Percentiles rank a stretch among this genome's conserved stretches.
Evolutionary conservation across 2,329 filamentous ascomycete genomes (phyloP).

Genomic region (Ophiostoma ulmi): DNA sequence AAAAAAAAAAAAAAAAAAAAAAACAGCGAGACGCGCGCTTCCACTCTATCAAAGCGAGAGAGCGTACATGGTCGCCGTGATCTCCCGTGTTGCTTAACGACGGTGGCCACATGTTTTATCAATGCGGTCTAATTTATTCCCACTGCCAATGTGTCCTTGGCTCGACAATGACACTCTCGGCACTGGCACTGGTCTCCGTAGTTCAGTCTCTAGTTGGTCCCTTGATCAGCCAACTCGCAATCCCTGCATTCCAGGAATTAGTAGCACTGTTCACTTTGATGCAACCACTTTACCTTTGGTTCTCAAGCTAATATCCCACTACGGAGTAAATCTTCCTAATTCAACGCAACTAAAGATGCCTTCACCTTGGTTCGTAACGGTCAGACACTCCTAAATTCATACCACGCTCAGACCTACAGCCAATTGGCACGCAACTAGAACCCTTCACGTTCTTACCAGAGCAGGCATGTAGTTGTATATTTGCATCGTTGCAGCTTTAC

Average conservation of each 20-base stretch:
- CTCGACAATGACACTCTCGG: not conserved
- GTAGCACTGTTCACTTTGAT: not conserved
- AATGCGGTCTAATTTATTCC: not conserved
- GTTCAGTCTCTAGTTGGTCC: not conserved
- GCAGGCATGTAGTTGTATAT: not conserved
- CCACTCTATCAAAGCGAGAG: not conserved
- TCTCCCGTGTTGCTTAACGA: not conserved
- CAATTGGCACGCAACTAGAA: constrained; percentile 1
- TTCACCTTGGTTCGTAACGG: not conserved
- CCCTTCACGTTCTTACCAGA: not conserved
- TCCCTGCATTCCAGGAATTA: not conserved
- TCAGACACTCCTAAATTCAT: not conserved
- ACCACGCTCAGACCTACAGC: not conserved
- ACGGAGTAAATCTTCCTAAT: not conserved
- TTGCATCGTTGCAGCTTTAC: not conserved
- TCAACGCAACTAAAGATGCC: not conserved
- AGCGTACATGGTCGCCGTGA: not conserved
- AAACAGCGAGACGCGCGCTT: not conserved
- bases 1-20: not conserved
- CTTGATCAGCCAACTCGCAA: not conserved
- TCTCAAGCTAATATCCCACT: not conserved
- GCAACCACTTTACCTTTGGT: not conserved
- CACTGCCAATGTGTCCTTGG: not conserved
- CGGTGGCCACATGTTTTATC: not conserved
- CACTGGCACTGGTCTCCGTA: not conserved